Conservation (phyloP, 108 stramenopile species). For the Pseudonitzschia pungens region DNA sequence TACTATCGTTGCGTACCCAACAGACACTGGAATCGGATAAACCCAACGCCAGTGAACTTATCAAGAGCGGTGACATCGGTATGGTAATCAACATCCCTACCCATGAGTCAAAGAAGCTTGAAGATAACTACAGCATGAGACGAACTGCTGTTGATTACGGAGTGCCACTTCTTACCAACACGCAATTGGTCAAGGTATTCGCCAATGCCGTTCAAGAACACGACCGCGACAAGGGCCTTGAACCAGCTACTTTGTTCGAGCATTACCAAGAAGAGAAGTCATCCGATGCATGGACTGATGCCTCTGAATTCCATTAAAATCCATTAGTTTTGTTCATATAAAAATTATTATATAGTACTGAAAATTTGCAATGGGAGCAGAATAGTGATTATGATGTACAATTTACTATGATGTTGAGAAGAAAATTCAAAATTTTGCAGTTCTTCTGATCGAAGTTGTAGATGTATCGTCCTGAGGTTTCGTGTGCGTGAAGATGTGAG, state of each 20-base stretch:
- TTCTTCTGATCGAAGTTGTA: no score
- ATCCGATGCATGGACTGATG: conserved; percentile 74
- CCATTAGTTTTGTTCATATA: background rate
- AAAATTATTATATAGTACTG: no score
- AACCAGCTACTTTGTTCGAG: conserved; percentile 72
- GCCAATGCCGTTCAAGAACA: conserved; percentile 75
- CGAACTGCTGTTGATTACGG: conserved; percentile 95
- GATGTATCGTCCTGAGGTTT: no score
- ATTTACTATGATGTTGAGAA: no score
- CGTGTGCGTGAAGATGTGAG: no score
- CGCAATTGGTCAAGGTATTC: conserved; percentile 87
- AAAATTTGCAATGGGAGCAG: no score
- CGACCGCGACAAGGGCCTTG: conserved; percentile 65
- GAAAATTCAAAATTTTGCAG: no score
- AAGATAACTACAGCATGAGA: conserved; percentile 93
- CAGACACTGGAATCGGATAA: conserved; percentile 54
- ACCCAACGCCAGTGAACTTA: conserved; percentile 73
- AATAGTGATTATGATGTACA: no score
- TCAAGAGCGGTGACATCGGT: conserved; percentile 79
- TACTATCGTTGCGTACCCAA: conserved; percentile 82
- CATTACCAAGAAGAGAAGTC: conserved; percentile 71
- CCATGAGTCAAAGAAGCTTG: conserved; percentile 75
- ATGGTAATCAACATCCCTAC: conserved; percentile 96
- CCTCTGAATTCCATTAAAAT: conserved; percentile 74
- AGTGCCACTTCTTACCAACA: conserved; percentile 93